Conservation (phyloP, 345 rosid genomes). For the Hibiscus trionum region DNA sequence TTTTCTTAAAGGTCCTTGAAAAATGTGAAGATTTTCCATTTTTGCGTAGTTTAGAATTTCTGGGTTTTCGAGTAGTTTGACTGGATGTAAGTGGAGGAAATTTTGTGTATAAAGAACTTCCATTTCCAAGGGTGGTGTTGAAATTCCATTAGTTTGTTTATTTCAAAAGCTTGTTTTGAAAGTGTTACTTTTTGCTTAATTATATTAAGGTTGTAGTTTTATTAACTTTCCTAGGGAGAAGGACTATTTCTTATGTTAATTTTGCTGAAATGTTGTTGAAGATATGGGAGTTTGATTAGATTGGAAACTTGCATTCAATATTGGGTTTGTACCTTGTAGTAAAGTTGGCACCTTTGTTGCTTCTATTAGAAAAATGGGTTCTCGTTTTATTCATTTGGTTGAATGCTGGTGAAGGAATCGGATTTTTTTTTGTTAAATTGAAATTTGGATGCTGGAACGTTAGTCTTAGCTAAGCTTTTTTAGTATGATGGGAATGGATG, state of each 20-base stretch:
- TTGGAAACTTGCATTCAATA: conserved; percentile 5
- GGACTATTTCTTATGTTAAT: background rate
- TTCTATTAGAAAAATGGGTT: conserved; percentile 3
- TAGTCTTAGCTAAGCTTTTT: conserved; percentile 11
- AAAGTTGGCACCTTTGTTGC: conserved; percentile 7
- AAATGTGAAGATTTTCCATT: background rate
- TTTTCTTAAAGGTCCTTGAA: background rate
- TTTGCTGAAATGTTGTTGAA: conserved; percentile 7
- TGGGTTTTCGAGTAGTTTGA: background rate
- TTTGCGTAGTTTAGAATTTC: conserved; percentile 3
- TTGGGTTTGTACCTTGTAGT: background rate
- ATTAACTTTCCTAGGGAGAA: background rate
- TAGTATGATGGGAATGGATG: conserved; percentile 21
- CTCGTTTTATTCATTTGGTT: background rate
- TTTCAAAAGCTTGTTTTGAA: background rate
- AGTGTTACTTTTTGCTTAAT: background rate
- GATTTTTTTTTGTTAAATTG: conserved; percentile 1
- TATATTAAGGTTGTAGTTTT: background rate
- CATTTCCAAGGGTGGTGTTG: conserved; percentile 10
- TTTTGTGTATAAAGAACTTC: background rate
- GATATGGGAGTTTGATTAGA: conserved; percentile 10
- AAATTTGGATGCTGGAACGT: background rate
- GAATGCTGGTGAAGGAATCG: conserved; percentile 9
- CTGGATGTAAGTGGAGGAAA: conserved; percentile 5
- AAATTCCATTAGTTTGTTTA: background rate